Evolutionary conservation across 2,329 filamentous ascomycete species (phyloP).

Genomic region (Ascochyta fabae): DNA sequence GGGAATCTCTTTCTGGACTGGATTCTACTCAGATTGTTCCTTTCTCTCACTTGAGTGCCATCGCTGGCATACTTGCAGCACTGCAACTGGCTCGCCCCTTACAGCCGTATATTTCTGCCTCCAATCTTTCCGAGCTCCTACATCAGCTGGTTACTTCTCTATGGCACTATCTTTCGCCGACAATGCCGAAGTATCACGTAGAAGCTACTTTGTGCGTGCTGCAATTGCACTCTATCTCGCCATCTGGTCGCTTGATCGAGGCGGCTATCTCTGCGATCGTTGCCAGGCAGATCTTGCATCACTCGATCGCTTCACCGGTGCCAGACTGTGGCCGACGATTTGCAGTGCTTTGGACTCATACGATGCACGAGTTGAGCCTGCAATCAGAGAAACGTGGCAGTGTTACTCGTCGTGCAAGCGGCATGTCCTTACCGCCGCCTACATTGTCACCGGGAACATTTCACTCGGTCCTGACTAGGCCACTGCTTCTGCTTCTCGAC

Average conservation of each 20-base stretch:
- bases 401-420: slow-evolving; percentile 38
- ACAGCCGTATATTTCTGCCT: slow-evolving; percentile 36
- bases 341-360: slow-evolving; percentile 82
- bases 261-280: slow-evolving; percentile 77
- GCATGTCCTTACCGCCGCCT: slow-evolving; percentile 33
- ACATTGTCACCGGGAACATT: slow-evolving; percentile 60
- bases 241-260: slow-evolving; percentile 76
- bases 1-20: slow-evolving; percentile 25
- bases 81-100: slow-evolving; percentile 38
- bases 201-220: slow-evolving; percentile 87
- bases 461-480: slow-evolving; percentile 77
- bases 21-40: slow-evolving; percentile 16
- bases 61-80: slow-evolving; percentile 42
- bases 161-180: slow-evolving; percentile 82
- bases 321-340: slow-evolving; percentile 72
- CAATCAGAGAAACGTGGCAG: slow-evolving; percentile 45
- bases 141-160: slow-evolving; percentile 72
- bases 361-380: slow-evolving; percentile 50
- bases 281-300: slow-evolving; percentile 17
- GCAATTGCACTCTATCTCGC: slow-evolving; percentile 79
- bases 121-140: slow-evolving; percentile 68
- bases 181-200: slow-evolving; percentile 89
- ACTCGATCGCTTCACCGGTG: neutral
- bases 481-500: slow-evolving; percentile 82
- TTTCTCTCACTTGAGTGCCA: slow-evolving; percentile 41